Evolutionary conservation across 163 green algal species (phyloP), one percentile per base, ranked within the genome.

Genomic region (Chloroidium sp.): DNA sequence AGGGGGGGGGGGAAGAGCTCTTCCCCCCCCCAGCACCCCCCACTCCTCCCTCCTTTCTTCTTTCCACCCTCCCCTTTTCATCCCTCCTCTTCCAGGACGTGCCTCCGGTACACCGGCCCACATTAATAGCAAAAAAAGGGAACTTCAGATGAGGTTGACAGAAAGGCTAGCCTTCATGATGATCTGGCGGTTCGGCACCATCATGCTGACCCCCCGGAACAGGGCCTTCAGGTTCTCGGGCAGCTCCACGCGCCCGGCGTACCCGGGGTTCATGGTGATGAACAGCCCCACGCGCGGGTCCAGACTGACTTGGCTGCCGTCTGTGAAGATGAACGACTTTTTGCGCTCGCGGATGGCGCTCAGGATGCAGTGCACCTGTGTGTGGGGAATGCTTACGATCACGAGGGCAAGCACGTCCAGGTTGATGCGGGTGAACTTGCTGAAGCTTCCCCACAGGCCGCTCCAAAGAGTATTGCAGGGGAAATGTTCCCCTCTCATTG

Each of bases 191-290:
- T 98, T 98, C 4, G 97, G 88, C 8, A 85, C 88, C 77, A 98
- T 88, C 95, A 98, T 98, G 60, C 92, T 97, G 61, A 98, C 94
- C 36, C 94, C 94, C 12, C 95, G 88, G 91, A 98, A 98, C 2
- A 93, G 85, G 2, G 89, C 87, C 86, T 98, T 98, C 4, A 98
- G 86, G 1, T 91, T 97, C 86, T 98, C 95, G 61, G 95, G 95
- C 82, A 98, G 88, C 90, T 98, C 95, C 12, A 94, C 93, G 36
- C 94, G 90, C 36, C 95, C 95, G 12, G 90, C 89, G 86, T 98
- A 98, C 12, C 95, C 94, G n/a, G 94, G 95, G 88, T 98, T 98
- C 95, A 98, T 98, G 61, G 94, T 98, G 86, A 98, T 98, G 88
- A 97, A 97, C 62, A 93, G 92, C 94, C 97, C 97, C 67, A 94